phyloP scores from a whole-genome alignment of 2,329 filamentous ascomycete genomes.

The Chaetomium sp. region DNA sequence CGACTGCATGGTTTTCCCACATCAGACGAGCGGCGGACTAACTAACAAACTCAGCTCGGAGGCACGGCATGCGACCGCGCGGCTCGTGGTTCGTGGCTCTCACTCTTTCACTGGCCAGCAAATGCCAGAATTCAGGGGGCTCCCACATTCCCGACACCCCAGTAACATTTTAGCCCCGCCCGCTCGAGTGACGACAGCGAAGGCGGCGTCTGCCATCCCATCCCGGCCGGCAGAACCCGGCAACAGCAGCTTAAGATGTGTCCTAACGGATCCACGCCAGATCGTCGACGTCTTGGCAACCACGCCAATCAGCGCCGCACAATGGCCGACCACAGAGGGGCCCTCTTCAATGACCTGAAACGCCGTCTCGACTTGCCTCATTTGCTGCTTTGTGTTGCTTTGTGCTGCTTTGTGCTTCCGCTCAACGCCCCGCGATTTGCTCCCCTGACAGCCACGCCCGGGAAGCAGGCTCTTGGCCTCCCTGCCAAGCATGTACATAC shows the following conservation, averaged over 20 bases:
- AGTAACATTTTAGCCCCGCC: neutral
- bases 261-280: slow-evolving; percentile 27
- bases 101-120: neutral
- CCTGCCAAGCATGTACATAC: slow-evolving; percentile 9
- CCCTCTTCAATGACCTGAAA: slow-evolving; percentile 33
- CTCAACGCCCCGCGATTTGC: too few species aligned
- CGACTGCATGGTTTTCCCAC: slow-evolving; percentile 1
- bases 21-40: neutral
- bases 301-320: slow-evolving; percentile 27
- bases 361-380: slow-evolving; percentile 30
- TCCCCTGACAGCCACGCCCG: neutral
- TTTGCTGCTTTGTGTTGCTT: slow-evolving; percentile 12
- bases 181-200: slow-evolving; percentile 8
- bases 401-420: too few species aligned
- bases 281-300: slow-evolving; percentile 8
- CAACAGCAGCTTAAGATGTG: slow-evolving; percentile 26
- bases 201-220: slow-evolving; percentile 5
- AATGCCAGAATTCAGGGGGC: slow-evolving; percentile 14
- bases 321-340: slow-evolving; percentile 11
- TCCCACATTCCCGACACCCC: neutral
- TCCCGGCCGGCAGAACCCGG: slow-evolving; percentile 21
- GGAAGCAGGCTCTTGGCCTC: slow-evolving; percentile 5
- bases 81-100: neutral
- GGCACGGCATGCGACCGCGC: slow-evolving; percentile 18
- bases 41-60: slow-evolving; percentile 1